Percentiles rank a stretch among this genome's conserved stretches.
Conservation (phyloP, 441 rosid genomes). For the Arabidopsis hybrid region DNA sequence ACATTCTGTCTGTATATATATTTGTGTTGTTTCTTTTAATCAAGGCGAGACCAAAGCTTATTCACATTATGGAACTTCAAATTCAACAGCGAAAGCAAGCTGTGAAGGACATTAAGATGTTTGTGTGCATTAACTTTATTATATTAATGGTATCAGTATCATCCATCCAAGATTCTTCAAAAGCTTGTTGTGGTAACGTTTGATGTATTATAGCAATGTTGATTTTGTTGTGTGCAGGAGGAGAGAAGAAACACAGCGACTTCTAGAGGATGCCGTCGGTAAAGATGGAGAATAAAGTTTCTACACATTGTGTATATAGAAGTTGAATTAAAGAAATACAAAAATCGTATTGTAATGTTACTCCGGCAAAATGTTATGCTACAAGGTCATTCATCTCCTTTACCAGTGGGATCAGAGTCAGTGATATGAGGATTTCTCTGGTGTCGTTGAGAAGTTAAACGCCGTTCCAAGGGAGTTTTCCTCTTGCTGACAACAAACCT, state of each 20-base stretch:
- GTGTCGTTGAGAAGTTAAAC: conserved; percentile 81
- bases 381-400: conserved; percentile 35
- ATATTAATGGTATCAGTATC: no score
- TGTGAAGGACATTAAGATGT: no score
- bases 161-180: no score
- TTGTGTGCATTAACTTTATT: no score
- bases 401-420: conserved; percentile 53
- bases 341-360: not conserved
- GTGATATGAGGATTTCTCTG: conserved; percentile 61
- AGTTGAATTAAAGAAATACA: not conserved
- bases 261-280: conserved; percentile 61
- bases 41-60: no score
- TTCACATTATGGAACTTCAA: no score
- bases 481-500: conserved; percentile 96
- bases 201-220: no score
- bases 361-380: conserved; percentile 27
- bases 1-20: no score
- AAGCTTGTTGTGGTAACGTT: no score
- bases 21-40: no score
- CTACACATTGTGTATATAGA: not conserved
- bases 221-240: conserved; percentile 47
- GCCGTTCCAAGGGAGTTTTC: conserved; percentile 88
- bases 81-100: no score
- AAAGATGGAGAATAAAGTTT: conserved; percentile 52
- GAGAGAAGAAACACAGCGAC: conserved; percentile 64